These are phyloP conservation scores for Cystobasidiaceae sp. DNA, from an alignment of 1,284 basidiomycete genomes.

Conservation along the genomic window DNA sequence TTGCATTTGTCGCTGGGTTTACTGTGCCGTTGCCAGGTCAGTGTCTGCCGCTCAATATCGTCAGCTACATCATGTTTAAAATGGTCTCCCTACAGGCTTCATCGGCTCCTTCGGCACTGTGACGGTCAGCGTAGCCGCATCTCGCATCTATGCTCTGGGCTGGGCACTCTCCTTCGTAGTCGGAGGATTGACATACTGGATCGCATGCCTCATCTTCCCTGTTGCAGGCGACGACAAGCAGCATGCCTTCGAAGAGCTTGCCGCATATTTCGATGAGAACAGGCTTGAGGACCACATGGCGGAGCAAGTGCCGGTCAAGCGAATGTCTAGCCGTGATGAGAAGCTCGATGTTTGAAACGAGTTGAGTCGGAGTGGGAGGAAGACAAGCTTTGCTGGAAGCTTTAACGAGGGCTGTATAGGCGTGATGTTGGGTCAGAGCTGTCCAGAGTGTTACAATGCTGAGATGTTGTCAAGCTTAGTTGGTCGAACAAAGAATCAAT, in stretches of 20 bases:
- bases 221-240: conserved; percentile 26
- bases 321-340: no score
- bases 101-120: conserved; percentile 25
- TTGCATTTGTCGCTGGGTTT: conserved; percentile 26
- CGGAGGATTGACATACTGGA: conserved; percentile 11
- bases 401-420: no score
- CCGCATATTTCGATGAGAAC: conserved; percentile 10
- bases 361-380: no score
- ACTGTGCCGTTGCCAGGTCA: conserved; percentile 28
- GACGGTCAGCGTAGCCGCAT: conserved; percentile 15
- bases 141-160: conserved; percentile 17
- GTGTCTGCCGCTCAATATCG: neutral
- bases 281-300: conserved; percentile 10
- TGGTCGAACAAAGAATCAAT: no score
- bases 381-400: no score
- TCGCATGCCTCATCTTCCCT: conserved; percentile 33
- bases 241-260: conserved; percentile 12
- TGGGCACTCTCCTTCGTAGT: conserved; percentile 32
- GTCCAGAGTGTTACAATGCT: no score
- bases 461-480: no score
- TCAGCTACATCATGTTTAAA: neutral
- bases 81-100: neutral
- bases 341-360: no score
- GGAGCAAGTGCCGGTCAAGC: no score
- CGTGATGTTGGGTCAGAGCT: no score